These are phyloP conservation scores for Talaromyces sp. DNA, from an alignment of 2,329 filamentous ascomycete species.

Conservation along the genomic window DNA sequence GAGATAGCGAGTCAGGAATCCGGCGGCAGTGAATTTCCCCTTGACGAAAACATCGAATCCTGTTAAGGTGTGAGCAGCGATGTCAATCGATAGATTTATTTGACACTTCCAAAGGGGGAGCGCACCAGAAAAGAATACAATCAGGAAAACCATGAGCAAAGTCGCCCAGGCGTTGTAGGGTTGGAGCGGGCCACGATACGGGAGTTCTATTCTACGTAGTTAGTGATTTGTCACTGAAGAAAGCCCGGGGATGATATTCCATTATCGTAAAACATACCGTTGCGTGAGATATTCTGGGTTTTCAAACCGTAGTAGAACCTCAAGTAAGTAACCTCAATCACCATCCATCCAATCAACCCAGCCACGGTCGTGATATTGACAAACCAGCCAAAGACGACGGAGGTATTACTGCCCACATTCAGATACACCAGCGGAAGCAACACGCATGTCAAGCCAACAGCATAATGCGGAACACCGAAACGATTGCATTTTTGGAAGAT, in stretches of 20 bases:
- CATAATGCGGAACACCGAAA: constrained; percentile 57
- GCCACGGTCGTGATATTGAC: constrained; percentile 65
- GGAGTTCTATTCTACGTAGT: constrained; percentile 32
- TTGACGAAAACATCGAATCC: constrained; percentile 61
- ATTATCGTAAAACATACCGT: constrained; percentile 21
- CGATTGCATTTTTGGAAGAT: constrained; percentile 58
- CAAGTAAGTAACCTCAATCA: constrained; percentile 14
- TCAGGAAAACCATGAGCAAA: constrained; percentile 50
- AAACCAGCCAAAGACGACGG: constrained; percentile 65
- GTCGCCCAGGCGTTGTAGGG: constrained; percentile 61
- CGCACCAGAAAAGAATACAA: constrained; percentile 11
- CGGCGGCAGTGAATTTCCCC: constrained; percentile 38
- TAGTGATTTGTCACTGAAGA: not conserved
- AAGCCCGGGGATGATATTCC: not conserved
- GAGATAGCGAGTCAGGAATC: constrained; percentile 63
- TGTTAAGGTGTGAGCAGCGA: not conserved
- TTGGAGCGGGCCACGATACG: constrained; percentile 56
- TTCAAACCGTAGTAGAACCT: constrained; percentile 57
- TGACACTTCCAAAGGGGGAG: not conserved
- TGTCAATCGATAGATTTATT: not conserved
- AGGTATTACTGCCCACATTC: constrained; percentile 56
- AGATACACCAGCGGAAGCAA: constrained; percentile 65
- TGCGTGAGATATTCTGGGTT: constrained; percentile 54
- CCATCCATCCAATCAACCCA: constrained; percentile 64
- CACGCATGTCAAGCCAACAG: constrained; percentile 52